A percentile compares a stretch with the other conserved stretches of the same genome.
These are phyloP conservation scores for Salinomyces thailandicus DNA, from an alignment of 2,329 filamentous ascomycete species.

Conservation along the genomic window DNA sequence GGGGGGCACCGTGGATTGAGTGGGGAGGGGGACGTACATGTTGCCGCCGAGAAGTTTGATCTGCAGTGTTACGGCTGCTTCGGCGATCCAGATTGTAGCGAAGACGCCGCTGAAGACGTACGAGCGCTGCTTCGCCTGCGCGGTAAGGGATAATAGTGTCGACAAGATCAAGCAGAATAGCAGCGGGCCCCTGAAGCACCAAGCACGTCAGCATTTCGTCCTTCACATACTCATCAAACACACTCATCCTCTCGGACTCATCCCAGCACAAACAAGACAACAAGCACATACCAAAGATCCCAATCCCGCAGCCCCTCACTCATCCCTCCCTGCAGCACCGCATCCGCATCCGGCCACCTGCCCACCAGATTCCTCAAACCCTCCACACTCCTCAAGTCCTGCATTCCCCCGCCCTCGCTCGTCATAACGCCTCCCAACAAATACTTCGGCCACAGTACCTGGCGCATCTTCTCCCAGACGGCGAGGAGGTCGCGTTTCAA, in stretches of 20 bases:
- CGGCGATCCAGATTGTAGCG: constrained; percentile 91
- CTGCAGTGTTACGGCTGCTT: constrained; percentile 93
- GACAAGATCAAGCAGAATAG: constrained; percentile 87
- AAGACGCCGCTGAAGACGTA: constrained; percentile 93
- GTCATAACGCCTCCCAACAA: constrained; percentile 61
- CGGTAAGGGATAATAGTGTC: constrained; percentile 75
- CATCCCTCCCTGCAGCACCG: constrained; percentile 60
- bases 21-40: constrained; percentile 58
- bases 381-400: constrained; percentile 33
- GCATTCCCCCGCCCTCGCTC: constrained; percentile 48
- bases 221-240: constrained; percentile 7
- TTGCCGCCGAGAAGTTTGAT: constrained; percentile 93
- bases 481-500: constrained; percentile 80
- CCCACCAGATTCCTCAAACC: constrained; percentile 42
- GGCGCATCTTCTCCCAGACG: constrained; percentile 96
- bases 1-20: constrained; percentile 4
- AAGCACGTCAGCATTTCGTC: constrained; percentile 12
- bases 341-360: constrained; percentile 58
- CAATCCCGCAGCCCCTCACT: constrained; percentile 85
- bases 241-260: not conserved
- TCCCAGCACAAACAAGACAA: not conserved
- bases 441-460: constrained; percentile 93
- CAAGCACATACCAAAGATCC: constrained; percentile 68
- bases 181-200: constrained; percentile 70
- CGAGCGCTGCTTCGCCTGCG: constrained; percentile 68